Evolutionary conservation across 1,284 basidiomycete genomes (phyloP), one percentile per base, ranked within the genome.

Genomic region (Neonothopanus nambi): DNA sequence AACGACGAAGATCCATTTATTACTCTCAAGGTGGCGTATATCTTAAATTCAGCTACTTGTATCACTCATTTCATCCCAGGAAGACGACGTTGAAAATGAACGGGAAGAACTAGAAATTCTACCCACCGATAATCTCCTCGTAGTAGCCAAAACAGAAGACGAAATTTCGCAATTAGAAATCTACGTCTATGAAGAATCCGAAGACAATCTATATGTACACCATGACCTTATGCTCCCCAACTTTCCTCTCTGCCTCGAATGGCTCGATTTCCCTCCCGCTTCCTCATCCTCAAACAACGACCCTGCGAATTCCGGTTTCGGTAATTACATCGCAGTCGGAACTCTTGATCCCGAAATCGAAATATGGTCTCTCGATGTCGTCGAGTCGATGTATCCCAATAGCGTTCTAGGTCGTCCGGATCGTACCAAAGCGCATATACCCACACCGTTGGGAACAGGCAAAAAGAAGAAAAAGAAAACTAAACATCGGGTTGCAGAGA

Each of bases 311-410:
- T 51, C 65, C 30, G 69, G 70, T n/a, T 79, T 82, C 56, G 96
- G 96, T 28, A 97, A 89, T 71, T 98, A 91, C 69, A 87, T 99
- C 60, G 97, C 97, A 1, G 95, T 99, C 13, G 96, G 95, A 9
- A 96, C 95, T 3, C 87, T 99, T 61, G 96, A 99, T 62, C 96
- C 96, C 13, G 94, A 96, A 65, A 98, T 99, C 62, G 97, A 99
- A 71, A 95, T 99, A 62, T 99, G 96, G 95, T 94, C 92, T 40
- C 81, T 98, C 60, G 95, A 99, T 67, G 80, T 90, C 21, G 81
- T 99, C 50, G 97, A 99, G 65, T 87, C 93, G 9, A 89, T 98
- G 76, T 99, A 97, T 67, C 97, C 97, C 0, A 85, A 91, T 59
- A 87, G 89, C 54, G 86, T 99, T 52, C 85, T 99, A 23, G 97